Evolutionary conservation across 768 basidiomycete genomes (phyloP), one percentile per base, ranked within the genome.

Genomic region (Suillus placidus): DNA sequence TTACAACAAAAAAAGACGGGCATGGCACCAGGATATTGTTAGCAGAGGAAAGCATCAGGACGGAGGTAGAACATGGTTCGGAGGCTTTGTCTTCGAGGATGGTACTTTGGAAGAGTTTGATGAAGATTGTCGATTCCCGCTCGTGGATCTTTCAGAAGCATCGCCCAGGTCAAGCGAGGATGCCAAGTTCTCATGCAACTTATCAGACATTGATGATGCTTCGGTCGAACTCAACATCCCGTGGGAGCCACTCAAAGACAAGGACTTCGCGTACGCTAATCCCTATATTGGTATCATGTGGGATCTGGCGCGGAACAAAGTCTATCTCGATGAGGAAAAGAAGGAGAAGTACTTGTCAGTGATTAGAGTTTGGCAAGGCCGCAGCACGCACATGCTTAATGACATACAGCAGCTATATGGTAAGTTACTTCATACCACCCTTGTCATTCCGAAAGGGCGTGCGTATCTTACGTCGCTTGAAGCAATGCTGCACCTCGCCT

Each of bases 191-290:
- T 20, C 43, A 20, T 45, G 18, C 2, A 45, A 20, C 4, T 2
- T 45, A 0, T 0, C 4, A 0, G 43, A 45, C 16, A 45, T 45
- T 3, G 4, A 45, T 3, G 4, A 10, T 2, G 6, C 4, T 8
- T 45, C 43, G 1, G 20, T 8, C 9, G 20, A 9, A 4, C 7
- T 20, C 2, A 3, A 3, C 6, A 18, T 20, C 9, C 20, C 18
- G 0, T 45, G 43, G 20, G 20, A 20, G 16, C 1, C 0, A 4
- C 20, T 20, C 1, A 45, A 42, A 5, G 40, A 42, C 16, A 18
- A 16, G 0, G 1, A 0, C 0, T 42, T 42, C 6, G 6, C 16
- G 0, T 42, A 18, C 14, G 0, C 1, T 3, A 42, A 42, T 7
- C 40, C 16, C 2, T 45, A 45, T 2, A 45, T 45, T 9, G 20